Percentiles rank a stretch among this genome's conserved stretches.
Conservation (phyloP, 1,139 yeast genomes). For the Arxiozyma heterogenica region DNA sequence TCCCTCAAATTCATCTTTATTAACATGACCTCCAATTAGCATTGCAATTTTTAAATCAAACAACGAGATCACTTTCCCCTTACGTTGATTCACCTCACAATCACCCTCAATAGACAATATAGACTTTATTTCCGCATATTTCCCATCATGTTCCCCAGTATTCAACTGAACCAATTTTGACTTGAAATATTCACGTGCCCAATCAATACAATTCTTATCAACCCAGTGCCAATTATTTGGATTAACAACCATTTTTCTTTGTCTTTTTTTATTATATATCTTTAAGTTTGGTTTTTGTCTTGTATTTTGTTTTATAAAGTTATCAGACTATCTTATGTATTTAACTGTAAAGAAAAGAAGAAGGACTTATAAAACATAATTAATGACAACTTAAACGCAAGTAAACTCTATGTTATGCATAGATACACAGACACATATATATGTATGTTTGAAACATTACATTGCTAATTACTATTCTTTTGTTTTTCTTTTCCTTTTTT, state of each 20-base stretch:
- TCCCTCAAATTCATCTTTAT: constrained; percentile 44
- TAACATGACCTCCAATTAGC: constrained; percentile 45
- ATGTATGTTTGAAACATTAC: not conserved
- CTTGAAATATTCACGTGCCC: constrained; percentile 75
- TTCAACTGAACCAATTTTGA: constrained; percentile 46
- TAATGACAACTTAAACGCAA: too few relatives aligned
- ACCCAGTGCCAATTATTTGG: constrained; percentile 97
- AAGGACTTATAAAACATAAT: too few relatives aligned
- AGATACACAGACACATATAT: not conserved
- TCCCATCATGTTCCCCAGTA: constrained; percentile 32
- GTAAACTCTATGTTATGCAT: not conserved
- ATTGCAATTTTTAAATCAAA: constrained; percentile 70
- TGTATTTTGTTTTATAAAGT: not conserved
- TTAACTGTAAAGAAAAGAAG: too few relatives aligned
- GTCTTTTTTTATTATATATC: constrained; percentile 2
- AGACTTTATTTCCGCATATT: constrained; percentile 38
- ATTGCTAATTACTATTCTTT: not conserved
- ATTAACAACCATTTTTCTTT: constrained; percentile 64
- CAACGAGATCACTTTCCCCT: constrained; percentile 88
- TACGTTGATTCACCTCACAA: constrained; percentile 91
- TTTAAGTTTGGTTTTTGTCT: not conserved
- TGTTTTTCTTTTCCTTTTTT: not conserved
- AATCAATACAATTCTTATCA: constrained; percentile 87
- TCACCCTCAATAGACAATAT: constrained; percentile 83
- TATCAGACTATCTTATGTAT: not conserved